Evolutionary conservation across 2,329 filamentous ascomycete species (phyloP).

Genomic region (Penicillium sp.): DNA sequence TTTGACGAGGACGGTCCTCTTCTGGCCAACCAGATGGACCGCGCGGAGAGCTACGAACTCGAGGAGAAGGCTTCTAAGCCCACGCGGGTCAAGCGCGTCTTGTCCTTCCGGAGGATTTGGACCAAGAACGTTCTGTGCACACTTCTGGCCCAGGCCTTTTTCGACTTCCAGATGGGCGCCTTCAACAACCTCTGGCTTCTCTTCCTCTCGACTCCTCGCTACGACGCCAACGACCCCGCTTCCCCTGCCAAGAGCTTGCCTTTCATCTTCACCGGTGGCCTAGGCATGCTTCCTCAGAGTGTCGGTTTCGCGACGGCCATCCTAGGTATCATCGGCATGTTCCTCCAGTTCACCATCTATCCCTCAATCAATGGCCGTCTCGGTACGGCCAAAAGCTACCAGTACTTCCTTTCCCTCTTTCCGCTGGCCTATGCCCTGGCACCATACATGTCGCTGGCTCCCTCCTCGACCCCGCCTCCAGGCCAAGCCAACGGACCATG

Average conservation of each 20-base stretch:
- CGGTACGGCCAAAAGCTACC: constrained; percentile 65
- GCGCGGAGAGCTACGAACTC: constrained; percentile 34
- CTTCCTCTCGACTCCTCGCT: constrained; percentile 69
- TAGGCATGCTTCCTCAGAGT: constrained; percentile 64
- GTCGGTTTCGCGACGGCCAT: constrained; percentile 73
- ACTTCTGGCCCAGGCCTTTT: constrained; percentile 61
- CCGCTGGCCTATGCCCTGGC: constrained; percentile 67
- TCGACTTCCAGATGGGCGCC: constrained; percentile 67
- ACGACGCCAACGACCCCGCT: constrained; percentile 37
- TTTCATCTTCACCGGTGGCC: constrained; percentile 62
- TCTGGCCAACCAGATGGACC: constrained; percentile 30
- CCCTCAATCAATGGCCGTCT: constrained; percentile 62
- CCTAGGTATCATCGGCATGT: constrained; percentile 68
- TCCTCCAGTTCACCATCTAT: constrained; percentile 67
- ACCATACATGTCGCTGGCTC: constrained; percentile 67
- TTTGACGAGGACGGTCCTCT: constrained; percentile 36
- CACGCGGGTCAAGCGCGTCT: constrained; percentile 36
- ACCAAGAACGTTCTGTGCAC: constrained; percentile 54
- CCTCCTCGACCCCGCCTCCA: constrained; percentile 47
- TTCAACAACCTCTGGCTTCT: constrained; percentile 74
- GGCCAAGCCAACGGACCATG: constrained; percentile 38
- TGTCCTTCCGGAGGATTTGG: constrained; percentile 52
- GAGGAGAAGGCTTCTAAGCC: constrained; percentile 34
- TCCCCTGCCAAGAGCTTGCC: constrained; percentile 48
- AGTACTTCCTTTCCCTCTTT: constrained; percentile 63